Evolutionary conservation across 192 early-diverging fungal genomes (phyloP).

Genomic region (Coemansia sp.): DNA sequence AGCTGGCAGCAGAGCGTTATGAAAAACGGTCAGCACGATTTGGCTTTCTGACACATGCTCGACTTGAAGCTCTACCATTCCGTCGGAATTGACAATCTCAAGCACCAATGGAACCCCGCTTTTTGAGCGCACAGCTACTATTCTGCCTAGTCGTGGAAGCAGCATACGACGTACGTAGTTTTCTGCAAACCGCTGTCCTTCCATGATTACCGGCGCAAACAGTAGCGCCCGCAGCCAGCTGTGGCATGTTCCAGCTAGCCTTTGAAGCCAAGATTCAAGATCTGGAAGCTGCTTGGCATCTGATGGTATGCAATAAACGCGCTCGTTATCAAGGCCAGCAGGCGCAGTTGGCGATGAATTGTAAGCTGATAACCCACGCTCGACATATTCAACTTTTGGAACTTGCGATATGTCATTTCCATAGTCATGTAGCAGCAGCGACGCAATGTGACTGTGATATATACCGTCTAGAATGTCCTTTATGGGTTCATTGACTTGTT

Average conservation of each 20-base stretch:
- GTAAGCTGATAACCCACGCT: too few relatives aligned
- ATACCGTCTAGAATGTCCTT: conserved; percentile 84
- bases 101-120: neutral
- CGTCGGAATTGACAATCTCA: neutral
- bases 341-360: too few relatives aligned
- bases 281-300: neutral
- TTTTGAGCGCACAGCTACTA: neutral
- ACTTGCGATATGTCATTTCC: neutral
- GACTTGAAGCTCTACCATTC: neutral
- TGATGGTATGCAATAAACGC: neutral
- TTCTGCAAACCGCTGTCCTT: neutral
- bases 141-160: neutral
- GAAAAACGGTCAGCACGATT: neutral
- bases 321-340: neutral
- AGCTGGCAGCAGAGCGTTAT: neutral
- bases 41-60: neutral
- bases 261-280: neutral
- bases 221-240: neutral
- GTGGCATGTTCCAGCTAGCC: neutral
- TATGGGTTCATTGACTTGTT: conserved; percentile 78
- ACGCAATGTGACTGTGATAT: conserved; percentile 76
- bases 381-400: neutral
- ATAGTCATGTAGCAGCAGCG: too few relatives aligned
- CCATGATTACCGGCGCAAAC: neutral
- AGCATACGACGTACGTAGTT: neutral